These are phyloP conservation scores for Neofusicoccum sp. DNA, from an alignment of 2,329 filamentous ascomycete genomes.

Conservation along the genomic window DNA sequence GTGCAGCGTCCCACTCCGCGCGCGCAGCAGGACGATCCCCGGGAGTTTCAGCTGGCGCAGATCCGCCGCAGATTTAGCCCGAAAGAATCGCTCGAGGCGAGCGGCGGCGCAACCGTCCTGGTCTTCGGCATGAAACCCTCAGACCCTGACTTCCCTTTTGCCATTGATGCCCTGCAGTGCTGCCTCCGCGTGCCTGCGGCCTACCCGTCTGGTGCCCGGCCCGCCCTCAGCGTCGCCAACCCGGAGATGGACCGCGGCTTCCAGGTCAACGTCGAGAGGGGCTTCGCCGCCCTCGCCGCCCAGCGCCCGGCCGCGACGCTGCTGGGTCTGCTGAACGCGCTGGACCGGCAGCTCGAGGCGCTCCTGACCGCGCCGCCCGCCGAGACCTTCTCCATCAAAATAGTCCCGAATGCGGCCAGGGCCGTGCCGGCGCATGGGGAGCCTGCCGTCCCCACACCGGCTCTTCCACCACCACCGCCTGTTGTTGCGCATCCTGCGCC, in stretches of 20 bases:
- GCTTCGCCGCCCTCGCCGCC: slow-evolving; percentile 67
- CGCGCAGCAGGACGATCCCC: slow-evolving; percentile 66
- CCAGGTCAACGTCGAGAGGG: slow-evolving; percentile 74
- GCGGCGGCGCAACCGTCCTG: slow-evolving; percentile 60
- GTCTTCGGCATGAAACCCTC: slow-evolving; percentile 70
- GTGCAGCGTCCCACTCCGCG: slow-evolving; percentile 68
- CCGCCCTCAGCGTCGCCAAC: slow-evolving; percentile 67
- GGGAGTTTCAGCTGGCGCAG: slow-evolving; percentile 75
- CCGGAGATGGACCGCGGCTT: slow-evolving; percentile 72
- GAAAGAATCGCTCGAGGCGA: slow-evolving; percentile 43
- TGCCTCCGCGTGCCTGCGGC: slow-evolving; percentile 64
- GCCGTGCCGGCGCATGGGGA: slow-evolving; percentile 7
- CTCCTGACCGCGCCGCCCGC: slow-evolving; percentile 70
- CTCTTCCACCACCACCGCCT: neutral
- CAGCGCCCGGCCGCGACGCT: slow-evolving; percentile 61
- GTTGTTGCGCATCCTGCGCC: slow-evolving; percentile 1
- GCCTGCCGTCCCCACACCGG: slow-evolving; percentile 1
- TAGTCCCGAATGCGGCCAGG: slow-evolving; percentile 24
- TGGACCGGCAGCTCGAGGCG: slow-evolving; percentile 72
- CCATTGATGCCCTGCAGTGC: slow-evolving; percentile 70
- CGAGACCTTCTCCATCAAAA: slow-evolving; percentile 29
- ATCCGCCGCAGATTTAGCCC: slow-evolving; percentile 67
- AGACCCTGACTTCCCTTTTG: slow-evolving; percentile 83
- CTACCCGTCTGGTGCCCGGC: slow-evolving; percentile 61
- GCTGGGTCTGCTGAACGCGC: slow-evolving; percentile 65